Base-by-base conservation (phyloP, 2,329 filamentous ascomycete species). In the Trichoderma sp. region DNA sequence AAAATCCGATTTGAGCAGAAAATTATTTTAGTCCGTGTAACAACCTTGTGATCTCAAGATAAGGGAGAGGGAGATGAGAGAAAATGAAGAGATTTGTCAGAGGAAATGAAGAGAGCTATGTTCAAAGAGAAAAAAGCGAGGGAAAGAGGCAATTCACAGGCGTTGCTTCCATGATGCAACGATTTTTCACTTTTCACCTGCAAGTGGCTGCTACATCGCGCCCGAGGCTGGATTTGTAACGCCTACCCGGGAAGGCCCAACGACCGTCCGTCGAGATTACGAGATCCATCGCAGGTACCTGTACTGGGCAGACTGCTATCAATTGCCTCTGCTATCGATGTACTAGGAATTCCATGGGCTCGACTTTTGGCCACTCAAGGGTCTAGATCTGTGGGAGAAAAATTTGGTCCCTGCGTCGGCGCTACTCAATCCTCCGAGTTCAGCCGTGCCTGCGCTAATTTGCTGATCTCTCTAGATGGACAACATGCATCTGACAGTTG, bases 341-440 rank as follows among this genome's bases (percentile, higher is more conserved):
- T 61, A 32, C 25, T 53, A 29, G 50, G 50, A 53, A 32, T 32
- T 37, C 5, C 7, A 35, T 56, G 22, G 53, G 53, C n/a, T 29
- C 27, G n/a, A 27, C 50, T 54, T 64, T 19, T 39, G 35, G 60
- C 60, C 60, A 59, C 48, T 27, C 22, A 54, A 54, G 50, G 48
- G 60, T 50, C 48, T 64, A 27, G 61, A 64, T 64, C 61, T 64
- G 15, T 5, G 57, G 32, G n/a, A 39, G 25, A 58, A 17, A n/a
- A 27, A 37, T 25, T 29, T 64, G 61, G 61, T 17, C 61, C 61
- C 61, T 64, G 61, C 61, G 15, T 64, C 61, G 61, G 61, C 50
- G 61, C 61, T 56, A 54, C 61, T 42, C 35, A 64, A 64, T 34
- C 37, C 27, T 42, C 61, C 61, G 61, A 56, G 25, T 17, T 53